Evolutionary conservation across 2,329 filamentous ascomycete species (phyloP), one percentile per base, ranked within the genome.

Genomic region (Diaporthe nobilis): DNA sequence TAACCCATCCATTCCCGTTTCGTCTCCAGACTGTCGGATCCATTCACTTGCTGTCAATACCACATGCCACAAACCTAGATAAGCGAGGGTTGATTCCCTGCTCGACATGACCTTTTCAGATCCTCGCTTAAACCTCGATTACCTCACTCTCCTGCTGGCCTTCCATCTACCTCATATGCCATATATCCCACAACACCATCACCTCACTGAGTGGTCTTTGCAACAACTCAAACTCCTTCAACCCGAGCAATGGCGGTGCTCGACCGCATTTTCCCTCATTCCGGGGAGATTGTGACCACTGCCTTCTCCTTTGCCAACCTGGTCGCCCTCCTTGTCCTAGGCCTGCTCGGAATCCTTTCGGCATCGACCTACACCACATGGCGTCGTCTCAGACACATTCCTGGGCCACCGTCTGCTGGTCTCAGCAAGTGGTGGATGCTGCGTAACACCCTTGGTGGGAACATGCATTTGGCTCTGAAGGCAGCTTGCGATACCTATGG

Each of bases 381-480:
- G 79, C 75, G 78, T 44, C 80, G 80, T 28, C 76, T 81, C 73
- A 78, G 77, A 75, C 78, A 81, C 65, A 79, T 81, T 51, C 79
- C 80, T n/a, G 80, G 80, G 9, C 80, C 80, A 42, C 77, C 74
- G 6, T 75, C 77, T 34, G 77, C 78, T 25, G 79, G 77, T 44
- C 67, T 81, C 42, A 80, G 78, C 78, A 81, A 80, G 73, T 80
- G 78, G 80, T 81, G 80, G 80, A 79, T 81, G 79, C 74, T 81
- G 77, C 79, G 79, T 77, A 79, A 80, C 78, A 79, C 79, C n/a
- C 72, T 81, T 65, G 72, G 77, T 49, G 80, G 80, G 28, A 76
- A 74, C 72, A 78, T 81, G 80, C 79, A 80, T 77, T 77, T 80
- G 53, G 80, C 78, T 15, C 77, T 78, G 39, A 80, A 80, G 75